Percentiles rank a stretch among this genome's conserved stretches.
Evolutionary conservation across 2,329 filamentous ascomycete species (phyloP).

Genomic region (Diaporthe sp.): DNA sequence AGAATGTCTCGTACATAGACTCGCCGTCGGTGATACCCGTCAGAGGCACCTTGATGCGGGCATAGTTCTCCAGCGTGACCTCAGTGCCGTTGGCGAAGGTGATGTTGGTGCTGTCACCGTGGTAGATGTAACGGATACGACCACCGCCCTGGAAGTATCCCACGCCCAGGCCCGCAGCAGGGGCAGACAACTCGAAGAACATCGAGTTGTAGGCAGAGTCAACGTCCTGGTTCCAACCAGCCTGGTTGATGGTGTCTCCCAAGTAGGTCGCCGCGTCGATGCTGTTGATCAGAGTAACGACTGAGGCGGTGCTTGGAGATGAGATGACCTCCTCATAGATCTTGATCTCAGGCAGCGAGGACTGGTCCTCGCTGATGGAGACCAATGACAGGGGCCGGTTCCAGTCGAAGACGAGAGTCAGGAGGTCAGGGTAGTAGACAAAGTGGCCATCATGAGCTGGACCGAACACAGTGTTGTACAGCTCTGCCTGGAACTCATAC

Average conservation of each 20-base stretch:
- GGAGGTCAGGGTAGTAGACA: slow-evolving; percentile 54
- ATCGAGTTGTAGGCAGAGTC: slow-evolving; percentile 54
- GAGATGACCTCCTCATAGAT: slow-evolving; percentile 54
- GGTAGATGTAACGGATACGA: slow-evolving; percentile 47
- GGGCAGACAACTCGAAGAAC: slow-evolving; percentile 48
- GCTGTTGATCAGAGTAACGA: slow-evolving; percentile 47
- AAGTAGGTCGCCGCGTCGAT: slow-evolving; percentile 52
- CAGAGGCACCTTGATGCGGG: slow-evolving; percentile 47
- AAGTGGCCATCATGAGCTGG: slow-evolving; percentile 58
- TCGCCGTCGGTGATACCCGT: slow-evolving; percentile 48
- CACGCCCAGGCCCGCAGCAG: slow-evolving; percentile 35
- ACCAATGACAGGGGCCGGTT: slow-evolving; percentile 54
- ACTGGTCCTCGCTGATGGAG: slow-evolving; percentile 52
- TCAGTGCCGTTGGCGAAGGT: slow-evolving; percentile 53
- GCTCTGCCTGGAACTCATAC: slow-evolving; percentile 55
- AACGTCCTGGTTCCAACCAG: slow-evolving; percentile 49
- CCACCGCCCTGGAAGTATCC: slow-evolving; percentile 51
- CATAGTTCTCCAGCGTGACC: slow-evolving; percentile 48
- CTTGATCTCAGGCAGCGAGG: slow-evolving; percentile 57
- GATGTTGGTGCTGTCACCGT: slow-evolving; percentile 48
- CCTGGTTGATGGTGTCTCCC: slow-evolving; percentile 55
- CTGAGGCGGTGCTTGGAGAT: slow-evolving; percentile 42
- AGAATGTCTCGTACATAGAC: slow-evolving; percentile 52
- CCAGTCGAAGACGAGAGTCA: slow-evolving; percentile 54
- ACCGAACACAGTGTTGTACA: slow-evolving; percentile 54